Percentiles rank a stretch among this genome's conserved stretches.
These are phyloP conservation scores for Geosmithia putterillii DNA, from an alignment of 2,329 filamentous ascomycete species.

Conservation along the genomic window DNA sequence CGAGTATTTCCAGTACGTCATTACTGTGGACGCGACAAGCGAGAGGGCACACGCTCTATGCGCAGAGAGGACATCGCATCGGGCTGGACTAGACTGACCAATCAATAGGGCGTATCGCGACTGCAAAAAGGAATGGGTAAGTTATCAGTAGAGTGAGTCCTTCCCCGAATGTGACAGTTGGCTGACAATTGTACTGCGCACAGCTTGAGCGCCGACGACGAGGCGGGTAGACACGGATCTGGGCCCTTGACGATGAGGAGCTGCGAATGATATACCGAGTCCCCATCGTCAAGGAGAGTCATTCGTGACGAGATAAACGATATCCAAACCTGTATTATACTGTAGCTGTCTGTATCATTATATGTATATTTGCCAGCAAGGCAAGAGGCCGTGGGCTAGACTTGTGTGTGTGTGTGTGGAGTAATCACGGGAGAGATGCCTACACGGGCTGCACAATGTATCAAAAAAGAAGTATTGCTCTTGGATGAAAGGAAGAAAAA, in stretches of 20 bases:
- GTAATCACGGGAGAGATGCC: no score
- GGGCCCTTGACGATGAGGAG: background rate
- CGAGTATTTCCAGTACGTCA: conserved; percentile 87
- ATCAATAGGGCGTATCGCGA: conserved; percentile 47
- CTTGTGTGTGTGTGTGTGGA: no score
- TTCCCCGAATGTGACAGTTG: no score
- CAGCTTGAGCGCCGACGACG: conserved; percentile 4
- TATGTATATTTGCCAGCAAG: background rate
- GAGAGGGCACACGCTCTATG: no score
- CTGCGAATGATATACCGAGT: background rate
- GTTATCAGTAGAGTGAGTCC: no score
- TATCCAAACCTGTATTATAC: background rate
- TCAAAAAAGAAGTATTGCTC: no score
- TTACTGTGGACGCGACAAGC: no score
- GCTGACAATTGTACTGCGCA: background rate
- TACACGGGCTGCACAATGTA: no score
- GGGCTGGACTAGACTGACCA: background rate
- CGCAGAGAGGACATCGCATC: no score
- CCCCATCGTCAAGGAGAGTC: no score
- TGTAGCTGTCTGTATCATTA: background rate
- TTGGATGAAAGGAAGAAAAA: no score
- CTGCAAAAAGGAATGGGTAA: conserved; percentile 82
- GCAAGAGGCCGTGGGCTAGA: no score
- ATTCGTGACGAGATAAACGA: background rate
- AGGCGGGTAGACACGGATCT: conserved; percentile 1